These are phyloP conservation scores for Ascoidea rubescens DNA, from an alignment of 805 yeast species.

Conservation along the genomic window DNA sequence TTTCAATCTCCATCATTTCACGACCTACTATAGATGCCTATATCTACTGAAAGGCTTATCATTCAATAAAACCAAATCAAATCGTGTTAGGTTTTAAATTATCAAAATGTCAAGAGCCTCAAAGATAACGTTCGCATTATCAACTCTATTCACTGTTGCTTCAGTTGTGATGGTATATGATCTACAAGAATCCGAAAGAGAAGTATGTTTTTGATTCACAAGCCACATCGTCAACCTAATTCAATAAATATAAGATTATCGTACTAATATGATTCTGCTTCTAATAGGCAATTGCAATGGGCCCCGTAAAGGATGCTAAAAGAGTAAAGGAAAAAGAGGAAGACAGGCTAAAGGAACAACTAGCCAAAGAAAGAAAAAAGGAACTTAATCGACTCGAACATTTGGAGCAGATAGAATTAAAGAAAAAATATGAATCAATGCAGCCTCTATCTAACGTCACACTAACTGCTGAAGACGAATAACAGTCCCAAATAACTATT, in stretches of 20 bases:
- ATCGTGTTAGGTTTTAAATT: too few species aligned
- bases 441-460: constrained; percentile 54
- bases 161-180: constrained; percentile 59
- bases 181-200: constrained; percentile 57
- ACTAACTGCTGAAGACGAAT: constrained; percentile 24
- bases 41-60: too few species aligned
- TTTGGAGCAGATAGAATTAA: constrained; percentile 45
- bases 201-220: constrained; percentile 20
- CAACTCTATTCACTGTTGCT: constrained; percentile 39
- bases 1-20: too few species aligned
- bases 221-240: too few species aligned
- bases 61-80: too few species aligned
- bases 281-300: constrained; percentile 51
- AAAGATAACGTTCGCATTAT: constrained; percentile 53
- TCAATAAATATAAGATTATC: too few species aligned
- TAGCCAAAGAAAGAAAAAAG: constrained; percentile 29
- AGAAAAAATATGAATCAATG: constrained; percentile 36
- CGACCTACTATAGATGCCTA: too few species aligned
- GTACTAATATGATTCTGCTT: too few species aligned
- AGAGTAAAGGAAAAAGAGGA: constrained; percentile 36
- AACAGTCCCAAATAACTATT: not conserved
- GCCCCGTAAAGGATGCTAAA: constrained; percentile 74
- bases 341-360: constrained; percentile 18
- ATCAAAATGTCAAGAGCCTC: constrained; percentile 63
- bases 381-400: constrained; percentile 49